phyloP scores from a whole-genome alignment of 1,139 yeast species.

The Arxiozyma telluris region DNA sequence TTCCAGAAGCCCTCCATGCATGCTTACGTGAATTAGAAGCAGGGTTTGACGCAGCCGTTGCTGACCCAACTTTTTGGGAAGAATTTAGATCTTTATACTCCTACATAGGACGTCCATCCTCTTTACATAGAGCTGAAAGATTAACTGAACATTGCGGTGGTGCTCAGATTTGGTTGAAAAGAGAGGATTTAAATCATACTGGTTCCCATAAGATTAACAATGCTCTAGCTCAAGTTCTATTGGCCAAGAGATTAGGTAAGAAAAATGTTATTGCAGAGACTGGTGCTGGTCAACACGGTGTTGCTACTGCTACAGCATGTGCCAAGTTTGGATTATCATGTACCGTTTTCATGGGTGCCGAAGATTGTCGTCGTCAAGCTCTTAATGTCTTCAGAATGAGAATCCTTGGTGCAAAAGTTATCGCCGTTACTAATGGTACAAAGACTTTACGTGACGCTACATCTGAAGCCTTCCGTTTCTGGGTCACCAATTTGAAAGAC shows the following conservation, averaged over 20 bases:
- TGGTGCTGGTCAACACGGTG: constrained; percentile 99
- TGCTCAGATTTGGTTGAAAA: constrained; percentile 93
- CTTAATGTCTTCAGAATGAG: constrained; percentile 95
- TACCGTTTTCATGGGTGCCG: constrained; percentile 98
- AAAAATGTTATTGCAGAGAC: constrained; percentile 91
- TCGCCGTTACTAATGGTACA: constrained; percentile 91
- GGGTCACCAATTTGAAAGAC: constrained; percentile 81
- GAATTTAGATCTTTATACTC: constrained; percentile 76
- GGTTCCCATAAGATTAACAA: constrained; percentile 97
- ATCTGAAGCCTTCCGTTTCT: constrained; percentile 87
- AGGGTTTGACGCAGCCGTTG: constrained; percentile 79
- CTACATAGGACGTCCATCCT: constrained; percentile 94
- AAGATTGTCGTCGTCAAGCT: constrained; percentile 97
- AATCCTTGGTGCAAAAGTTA: constrained; percentile 89
- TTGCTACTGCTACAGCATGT: constrained; percentile 98
- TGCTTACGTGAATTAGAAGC: constrained; percentile 82
- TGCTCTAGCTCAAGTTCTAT: constrained; percentile 86
- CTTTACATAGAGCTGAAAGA: constrained; percentile 84
- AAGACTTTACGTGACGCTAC: constrained; percentile 95
- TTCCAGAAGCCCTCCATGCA: constrained; percentile 90
- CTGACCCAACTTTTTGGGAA: constrained; percentile 87
- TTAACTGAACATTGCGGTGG: constrained; percentile 88
- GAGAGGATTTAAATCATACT: constrained; percentile 96
- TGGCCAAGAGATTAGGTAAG: constrained; percentile 90
- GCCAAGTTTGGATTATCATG: constrained; percentile 95